Conservation (phyloP, 2,329 filamentous ascomycete species). For the Plenodomus tracheiphilus region DNA sequence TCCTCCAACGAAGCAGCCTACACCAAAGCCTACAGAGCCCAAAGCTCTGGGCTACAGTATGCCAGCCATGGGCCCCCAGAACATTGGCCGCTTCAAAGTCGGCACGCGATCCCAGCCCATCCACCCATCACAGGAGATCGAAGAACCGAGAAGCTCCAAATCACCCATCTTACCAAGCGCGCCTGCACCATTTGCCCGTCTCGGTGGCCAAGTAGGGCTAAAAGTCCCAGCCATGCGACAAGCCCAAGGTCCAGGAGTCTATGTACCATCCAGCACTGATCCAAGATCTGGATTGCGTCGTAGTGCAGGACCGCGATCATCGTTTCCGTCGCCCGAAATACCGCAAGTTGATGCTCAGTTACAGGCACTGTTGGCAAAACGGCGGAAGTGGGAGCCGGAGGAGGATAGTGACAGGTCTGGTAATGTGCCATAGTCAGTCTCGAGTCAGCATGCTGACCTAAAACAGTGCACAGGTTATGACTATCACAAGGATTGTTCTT, state of each 20-base stretch:
- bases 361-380: conserved; percentile 14
- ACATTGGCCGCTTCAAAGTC: conserved; percentile 23
- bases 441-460: background rate
- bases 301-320: conserved; percentile 2
- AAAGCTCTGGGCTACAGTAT: conserved; percentile 20
- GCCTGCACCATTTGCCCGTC: conserved; percentile 20
- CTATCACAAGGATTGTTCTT: no score
- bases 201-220: conserved; percentile 14
- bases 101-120: conserved; percentile 26
- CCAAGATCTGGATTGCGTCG: conserved; percentile 2
- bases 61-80: conserved; percentile 18
- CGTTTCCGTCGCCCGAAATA: background rate
- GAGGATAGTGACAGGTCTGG: conserved; percentile 5
- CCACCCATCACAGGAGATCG: conserved; percentile 25
- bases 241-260: conserved; percentile 6
- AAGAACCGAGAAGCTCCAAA: conserved; percentile 5
- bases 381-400: conserved; percentile 9
- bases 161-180: conserved; percentile 8
- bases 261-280: conserved; percentile 3
- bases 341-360: conserved; percentile 11
- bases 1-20: conserved; percentile 2
- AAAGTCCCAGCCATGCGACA: conserved; percentile 12
- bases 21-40: conserved; percentile 3
- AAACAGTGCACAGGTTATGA: background rate
- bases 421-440: background rate